These are phyloP conservation scores for Fusarium acutatum DNA, from an alignment of 2,329 filamentous ascomycete species.

Conservation along the genomic window DNA sequence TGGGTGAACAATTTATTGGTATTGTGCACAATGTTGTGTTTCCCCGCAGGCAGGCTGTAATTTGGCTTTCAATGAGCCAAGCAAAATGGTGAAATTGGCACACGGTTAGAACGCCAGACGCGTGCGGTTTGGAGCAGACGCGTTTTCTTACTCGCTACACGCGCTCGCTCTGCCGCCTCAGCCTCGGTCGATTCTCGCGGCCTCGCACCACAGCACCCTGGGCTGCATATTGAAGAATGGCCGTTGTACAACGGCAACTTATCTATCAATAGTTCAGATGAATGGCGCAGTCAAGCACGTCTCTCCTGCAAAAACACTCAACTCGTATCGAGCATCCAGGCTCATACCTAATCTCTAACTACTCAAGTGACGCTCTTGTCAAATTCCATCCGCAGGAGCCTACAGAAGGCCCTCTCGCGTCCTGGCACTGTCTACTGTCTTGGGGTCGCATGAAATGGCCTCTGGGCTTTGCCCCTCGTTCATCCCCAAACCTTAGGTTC, in stretches of 20 bases:
- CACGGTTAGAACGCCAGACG: constrained; percentile 6
- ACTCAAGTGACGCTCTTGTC: constrained; percentile 20
- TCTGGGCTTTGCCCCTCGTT: constrained; percentile 32
- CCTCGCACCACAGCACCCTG: constrained; percentile 23
- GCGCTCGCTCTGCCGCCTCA: constrained; percentile 22
- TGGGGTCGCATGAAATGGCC: constrained; percentile 40
- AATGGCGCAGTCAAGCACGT: not conserved
- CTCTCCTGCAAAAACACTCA: not conserved
- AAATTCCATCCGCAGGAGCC: constrained; percentile 15
- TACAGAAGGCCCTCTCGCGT: constrained; percentile 18
- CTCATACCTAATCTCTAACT: constrained; percentile 2
- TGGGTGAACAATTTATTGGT: constrained; percentile 11
- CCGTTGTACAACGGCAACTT: not conserved
- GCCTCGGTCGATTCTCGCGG: constrained; percentile 14
- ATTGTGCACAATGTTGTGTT: constrained; percentile 11
- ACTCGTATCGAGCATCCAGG: not conserved
- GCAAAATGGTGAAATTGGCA: constrained; percentile 15
- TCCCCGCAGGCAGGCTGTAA: constrained; percentile 1
- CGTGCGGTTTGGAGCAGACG: constrained; percentile 14
- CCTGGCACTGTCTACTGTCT: constrained; percentile 26
- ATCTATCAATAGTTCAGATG: constrained; percentile 10
- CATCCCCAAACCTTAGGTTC: constrained; percentile 19
- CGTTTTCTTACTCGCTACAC: constrained; percentile 18
- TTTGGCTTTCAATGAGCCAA: constrained; percentile 14
- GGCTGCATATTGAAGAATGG: not conserved